Evolutionary conservation across 2,329 filamentous ascomycete species (phyloP), one percentile per base, ranked within the genome.

Genomic region (Mollisiaceae sp.): DNA sequence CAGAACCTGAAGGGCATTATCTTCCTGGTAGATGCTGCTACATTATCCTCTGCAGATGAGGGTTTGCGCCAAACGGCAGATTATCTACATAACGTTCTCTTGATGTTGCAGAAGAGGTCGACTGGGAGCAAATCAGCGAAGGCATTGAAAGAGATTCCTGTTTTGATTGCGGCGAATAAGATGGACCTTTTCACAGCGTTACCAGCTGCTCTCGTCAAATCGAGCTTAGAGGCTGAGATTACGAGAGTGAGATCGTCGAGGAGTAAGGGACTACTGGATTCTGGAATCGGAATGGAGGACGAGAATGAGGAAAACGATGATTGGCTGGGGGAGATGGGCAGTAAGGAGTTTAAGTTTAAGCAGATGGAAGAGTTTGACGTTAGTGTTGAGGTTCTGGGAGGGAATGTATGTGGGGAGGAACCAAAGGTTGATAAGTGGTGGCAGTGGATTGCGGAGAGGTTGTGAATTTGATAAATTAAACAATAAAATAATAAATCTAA

Each of bases 151-250:
- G 82, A 86, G 24, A 83, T 95, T 9, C 89, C 91, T 0, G 84
- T 99, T 8, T 83, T 99, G 41, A 82, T 99, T 39, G 94, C 93
- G 1, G 94, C 93, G 62, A 99, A 98, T 79, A 99, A 99, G 83
- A 86, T 93, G 76, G 95, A 99, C 77, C 83, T 99, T 0, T 99
- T 99, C 77, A 97, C 95, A 0, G 93, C 94, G 8, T 81, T 97
- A 60, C 95, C 95, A 0, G 86, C 91, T 0, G 84, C 86, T 6
- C 82, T 96, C 38, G 91, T 97, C 65, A 90, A 87, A 77, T 83
- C 84, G 61, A 87, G 86, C 69, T 82, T 99, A 15, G 94, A 98
- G 79, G 82, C 84, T 14, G 94, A 97, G 77, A 87, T 98, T 66
- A 87, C 89, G 32, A 87, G 90, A 59, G 90, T 98, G 60, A 86